Conservation (phyloP, 306 rosid genomes). For the Sicyos edulis region DNA sequence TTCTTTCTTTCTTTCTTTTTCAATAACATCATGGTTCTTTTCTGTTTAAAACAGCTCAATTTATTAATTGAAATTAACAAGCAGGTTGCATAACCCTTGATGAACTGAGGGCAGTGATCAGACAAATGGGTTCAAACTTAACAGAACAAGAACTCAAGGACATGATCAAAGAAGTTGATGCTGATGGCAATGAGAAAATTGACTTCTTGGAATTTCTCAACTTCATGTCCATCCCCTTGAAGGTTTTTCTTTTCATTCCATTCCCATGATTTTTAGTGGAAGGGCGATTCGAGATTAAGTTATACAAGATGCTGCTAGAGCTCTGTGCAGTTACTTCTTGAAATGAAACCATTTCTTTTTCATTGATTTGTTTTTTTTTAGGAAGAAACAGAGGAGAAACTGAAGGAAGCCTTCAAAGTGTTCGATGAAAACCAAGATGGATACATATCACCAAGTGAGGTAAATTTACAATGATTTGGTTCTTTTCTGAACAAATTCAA, state of each 20-base stretch:
- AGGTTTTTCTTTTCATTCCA: slow-evolving; percentile 6
- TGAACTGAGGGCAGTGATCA: slow-evolving; percentile 73
- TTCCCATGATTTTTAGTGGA: too few relatives aligned
- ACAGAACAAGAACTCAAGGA: slow-evolving; percentile 78
- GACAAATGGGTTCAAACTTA: slow-evolving; percentile 73
- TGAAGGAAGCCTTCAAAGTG: slow-evolving; percentile 74
- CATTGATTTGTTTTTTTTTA: too few relatives aligned
- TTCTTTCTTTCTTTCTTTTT: slow-evolving; percentile 12
- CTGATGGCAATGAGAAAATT: slow-evolving; percentile 78
- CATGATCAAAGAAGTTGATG: slow-evolving; percentile 78
- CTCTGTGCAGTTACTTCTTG: too few relatives aligned
- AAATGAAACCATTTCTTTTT: too few relatives aligned
- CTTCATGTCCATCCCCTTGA: slow-evolving; percentile 70
- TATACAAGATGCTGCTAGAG: too few relatives aligned
- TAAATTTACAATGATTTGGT: slow-evolving; percentile 2
- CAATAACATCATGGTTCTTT: not conserved
- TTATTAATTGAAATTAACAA: not conserved
- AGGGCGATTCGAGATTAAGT: too few relatives aligned
- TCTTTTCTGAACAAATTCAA: too few relatives aligned
- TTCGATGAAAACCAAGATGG: slow-evolving; percentile 91
- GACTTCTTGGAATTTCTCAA: slow-evolving; percentile 64
- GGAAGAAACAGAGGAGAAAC: slow-evolving; percentile 86
- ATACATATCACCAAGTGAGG: slow-evolving; percentile 78
- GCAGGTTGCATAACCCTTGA: slow-evolving; percentile 81
- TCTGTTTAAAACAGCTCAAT: not conserved